phyloP scores from a whole-genome alignment of 2,329 filamentous ascomycete genomes.

The Arthrobotrys sphaeroides region DNA sequence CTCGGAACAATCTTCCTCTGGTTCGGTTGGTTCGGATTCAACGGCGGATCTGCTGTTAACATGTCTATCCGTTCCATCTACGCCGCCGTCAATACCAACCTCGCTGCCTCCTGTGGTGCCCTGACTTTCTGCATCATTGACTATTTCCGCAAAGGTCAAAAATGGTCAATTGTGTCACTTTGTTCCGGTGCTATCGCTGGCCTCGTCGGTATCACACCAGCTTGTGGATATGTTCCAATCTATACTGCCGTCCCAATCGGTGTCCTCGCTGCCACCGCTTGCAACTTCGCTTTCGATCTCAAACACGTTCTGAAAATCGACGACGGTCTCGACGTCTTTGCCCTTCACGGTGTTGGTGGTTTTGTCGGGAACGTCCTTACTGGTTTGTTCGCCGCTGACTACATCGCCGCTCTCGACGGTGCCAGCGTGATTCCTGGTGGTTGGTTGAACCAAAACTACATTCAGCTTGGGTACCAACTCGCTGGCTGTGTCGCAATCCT shows the following conservation, averaged over 20 bases:
- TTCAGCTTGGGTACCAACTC: conserved; percentile 69
- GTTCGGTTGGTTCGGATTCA: conserved; percentile 71
- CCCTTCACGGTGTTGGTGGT: conserved; percentile 70
- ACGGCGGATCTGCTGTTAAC: conserved; percentile 59
- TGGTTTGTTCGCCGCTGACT: conserved; percentile 67
- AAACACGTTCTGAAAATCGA: conserved; percentile 68
- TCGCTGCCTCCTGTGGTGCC: conserved; percentile 67
- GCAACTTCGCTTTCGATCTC: conserved; percentile 64
- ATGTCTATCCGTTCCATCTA: conserved; percentile 62
- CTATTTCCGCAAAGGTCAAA: conserved; percentile 64
- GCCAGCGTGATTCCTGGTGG: conserved; percentile 63
- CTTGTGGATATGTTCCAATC: conserved; percentile 68
- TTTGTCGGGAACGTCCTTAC: conserved; percentile 69
- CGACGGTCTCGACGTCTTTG: conserved; percentile 70
- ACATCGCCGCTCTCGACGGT: conserved; percentile 67
- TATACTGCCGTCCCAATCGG: conserved; percentile 67
- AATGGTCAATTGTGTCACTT: conserved; percentile 67
- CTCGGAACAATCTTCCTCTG: conserved; percentile 73
- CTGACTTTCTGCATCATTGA: conserved; percentile 68
- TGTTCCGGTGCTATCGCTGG: conserved; percentile 68
- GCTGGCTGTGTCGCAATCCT: conserved; percentile 69
- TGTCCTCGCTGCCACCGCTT: conserved; percentile 65
- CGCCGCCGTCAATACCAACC: conserved; percentile 70
- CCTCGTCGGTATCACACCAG: conserved; percentile 70
- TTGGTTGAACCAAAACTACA: conserved; percentile 66